Evolutionary conservation across 2,329 filamentous ascomycete genomes (phyloP), one percentile per base, ranked within the genome.

Genomic region (Epichloe sibirici): DNA sequence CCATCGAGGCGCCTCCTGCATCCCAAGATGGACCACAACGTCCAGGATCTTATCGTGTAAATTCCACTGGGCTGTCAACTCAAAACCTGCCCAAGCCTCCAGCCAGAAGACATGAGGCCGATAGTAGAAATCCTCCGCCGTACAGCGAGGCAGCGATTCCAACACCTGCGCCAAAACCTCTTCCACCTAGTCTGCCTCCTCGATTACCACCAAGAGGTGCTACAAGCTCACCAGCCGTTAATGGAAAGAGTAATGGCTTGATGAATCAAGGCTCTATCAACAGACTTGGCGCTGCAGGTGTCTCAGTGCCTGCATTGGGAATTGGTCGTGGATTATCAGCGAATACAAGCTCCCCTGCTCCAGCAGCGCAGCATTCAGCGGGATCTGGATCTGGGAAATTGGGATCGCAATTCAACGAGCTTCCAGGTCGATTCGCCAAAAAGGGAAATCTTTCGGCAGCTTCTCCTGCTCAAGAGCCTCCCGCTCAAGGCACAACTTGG

Each of bases 301-400:
- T 95, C 5, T 86, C 83, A 0, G 88, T 95, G 0, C 85, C 89
- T 0, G 85, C 78, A 0, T 72, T 95, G 4, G 86, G 86, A 5
- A 94, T 95, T 55, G 83, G 81, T 52, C 60, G 62, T 58, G 57
- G 55, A 61, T 59, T 63, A 57, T 53, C 65, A 62, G 48, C 63
- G 57, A 56, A 59, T 51, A 55, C 61, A 44, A 54, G 58, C 43
- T 58, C 63, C 62, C 60, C 60, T 31, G 57, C 61, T 48, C 63
- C 64, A 31, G 59, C 59, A 43, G 17, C 53, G 37, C 60, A 59
- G 48, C 56, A 59, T 7, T 40, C 57, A 48, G 46, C 61, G 57
- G 37, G 56, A 57, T 44, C 59, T 8, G 50, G 47, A 49, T 50
- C 23, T 11, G 38, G 48, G 1, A 28, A 50, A 53, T 45, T 51